Conservation (phyloP, 2,329 filamentous ascomycete species). For the Chaetomium olivaceum region DNA sequence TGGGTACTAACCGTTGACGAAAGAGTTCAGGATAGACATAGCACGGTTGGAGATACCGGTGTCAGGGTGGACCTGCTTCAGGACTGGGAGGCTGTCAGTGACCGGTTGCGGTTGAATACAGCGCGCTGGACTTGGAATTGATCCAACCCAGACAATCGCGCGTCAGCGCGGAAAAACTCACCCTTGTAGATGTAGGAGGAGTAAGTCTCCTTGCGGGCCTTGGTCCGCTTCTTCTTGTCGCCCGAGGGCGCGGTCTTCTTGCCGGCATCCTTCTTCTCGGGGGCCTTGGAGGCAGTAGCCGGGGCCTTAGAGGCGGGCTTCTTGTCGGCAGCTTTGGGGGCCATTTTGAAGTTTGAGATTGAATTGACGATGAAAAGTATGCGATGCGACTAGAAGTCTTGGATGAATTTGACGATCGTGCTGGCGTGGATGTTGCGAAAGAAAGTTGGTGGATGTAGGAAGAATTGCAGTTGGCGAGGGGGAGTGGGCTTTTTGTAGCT, state of each 20-base stretch:
- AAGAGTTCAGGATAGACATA: slow-evolving; percentile 99
- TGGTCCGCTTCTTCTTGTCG: slow-evolving; percentile 99
- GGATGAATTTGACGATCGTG: slow-evolving; percentile 28
- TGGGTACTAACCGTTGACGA: slow-evolving; percentile 81
- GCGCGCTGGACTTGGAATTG: background rate
- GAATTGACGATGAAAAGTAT: slow-evolving; percentile 32
- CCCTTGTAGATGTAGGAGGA: slow-evolving; percentile 99
- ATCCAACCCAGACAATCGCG: slow-evolving; percentile 7
- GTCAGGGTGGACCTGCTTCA: slow-evolving; percentile 99
- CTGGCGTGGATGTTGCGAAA: slow-evolving; percentile 40
- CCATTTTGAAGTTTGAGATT: slow-evolving; percentile 66
- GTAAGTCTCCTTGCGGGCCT: slow-evolving; percentile 99
- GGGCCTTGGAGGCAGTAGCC: slow-evolving; percentile 66
- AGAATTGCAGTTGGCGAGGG: slow-evolving; percentile 51
- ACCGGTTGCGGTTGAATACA: background rate
- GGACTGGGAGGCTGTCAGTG: slow-evolving; percentile 58
- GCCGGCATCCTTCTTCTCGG: slow-evolving; percentile 99
- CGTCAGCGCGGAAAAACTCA: slow-evolving; percentile 47
- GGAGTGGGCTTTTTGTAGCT: slow-evolving; percentile 62
- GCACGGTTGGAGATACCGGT: slow-evolving; percentile 99
- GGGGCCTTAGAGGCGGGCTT: slow-evolving; percentile 98
- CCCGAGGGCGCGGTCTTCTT: slow-evolving; percentile 98
- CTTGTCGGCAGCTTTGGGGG: slow-evolving; percentile 96
- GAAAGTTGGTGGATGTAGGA: slow-evolving; percentile 50
- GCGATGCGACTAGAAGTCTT: slow-evolving; percentile 31